Base-by-base conservation (phyloP, 176 grass and related monocot genomes). In the Pontederia paniculata region DNA sequence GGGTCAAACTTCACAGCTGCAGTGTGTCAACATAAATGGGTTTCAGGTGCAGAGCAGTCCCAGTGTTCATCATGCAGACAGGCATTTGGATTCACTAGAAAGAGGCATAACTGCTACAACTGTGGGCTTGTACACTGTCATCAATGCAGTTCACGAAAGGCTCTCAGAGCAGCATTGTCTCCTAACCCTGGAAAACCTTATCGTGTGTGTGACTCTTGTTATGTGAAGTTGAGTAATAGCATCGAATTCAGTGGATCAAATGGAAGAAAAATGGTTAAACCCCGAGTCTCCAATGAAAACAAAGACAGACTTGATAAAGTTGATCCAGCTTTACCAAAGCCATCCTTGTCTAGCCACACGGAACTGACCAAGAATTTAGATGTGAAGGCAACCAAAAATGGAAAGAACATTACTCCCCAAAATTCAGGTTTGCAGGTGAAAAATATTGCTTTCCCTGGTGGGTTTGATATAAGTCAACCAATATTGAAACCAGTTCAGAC, bases 161-260 rank as follows among this genome's bases (percentile, higher is more conserved):
- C 53, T 56, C 44, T 84, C 66, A 78, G 89, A 57, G 84, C 89
- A 47, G 70, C 71, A 12, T 51, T 88, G 44, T 80, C 84, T 67
- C 75, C 84, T 55, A 95, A 85, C 74, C 89, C 89, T 54, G 66
- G 67, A 18, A 95, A 95, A 75, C 89, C 84, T 54, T 82, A 95
- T 52, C 89, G 89, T 60, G 89, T 95, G 55, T 95, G 89, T 2
- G 89, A 95, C 66, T 76, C 89, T 12, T 95, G 89, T 82, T 95
- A 84, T 56, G 56, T 82, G 58, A 88, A 82, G 70, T 69, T 95
- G 69, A 95, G 81, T 70, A 84, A 77, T n/a, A n/a, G n/a, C n/a
- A n/a, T n/a, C n/a, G 86, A 97, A 44, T 78, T 82, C 23, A 68
- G 74, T 71, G 65, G 77, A 45, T 69, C 48, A 72, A 59, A 67